These are phyloP conservation scores for Claviceps digitariae DNA, from an alignment of 2,329 filamentous ascomycete genomes.

Conservation along the genomic window DNA sequence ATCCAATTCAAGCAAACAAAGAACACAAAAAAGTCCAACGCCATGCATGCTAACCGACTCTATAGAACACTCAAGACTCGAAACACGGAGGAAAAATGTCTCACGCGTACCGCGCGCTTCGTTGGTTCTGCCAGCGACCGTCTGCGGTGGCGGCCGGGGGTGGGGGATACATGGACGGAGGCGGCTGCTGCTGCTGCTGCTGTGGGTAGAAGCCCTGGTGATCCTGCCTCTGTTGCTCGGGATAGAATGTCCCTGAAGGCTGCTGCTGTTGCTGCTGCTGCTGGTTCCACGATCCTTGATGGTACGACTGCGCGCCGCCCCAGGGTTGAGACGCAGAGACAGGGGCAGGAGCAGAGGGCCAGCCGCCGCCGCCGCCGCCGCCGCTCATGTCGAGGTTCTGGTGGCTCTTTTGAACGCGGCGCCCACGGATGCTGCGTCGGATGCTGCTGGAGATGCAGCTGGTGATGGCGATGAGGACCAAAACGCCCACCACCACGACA, in stretches of 20 bases:
- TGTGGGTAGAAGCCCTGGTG: not conserved
- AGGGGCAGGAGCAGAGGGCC: no score
- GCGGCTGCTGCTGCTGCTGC: not conserved
- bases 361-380: not conserved
- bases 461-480: conserved; percentile 56
- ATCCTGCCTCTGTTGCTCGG: no score
- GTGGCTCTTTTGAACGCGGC: not conserved
- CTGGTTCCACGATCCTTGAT: conserved; percentile 3
- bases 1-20: no score
- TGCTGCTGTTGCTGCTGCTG: conserved; percentile 8
- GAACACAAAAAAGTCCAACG: not conserved
- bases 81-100: not conserved
- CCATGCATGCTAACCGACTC: not conserved
- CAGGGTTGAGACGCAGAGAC: not conserved
- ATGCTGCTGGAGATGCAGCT: conserved; percentile 48
- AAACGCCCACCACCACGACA: conserved; percentile 50
- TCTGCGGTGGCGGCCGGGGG: not conserved
- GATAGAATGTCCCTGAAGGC: no score
- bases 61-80: not conserved
- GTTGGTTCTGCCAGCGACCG: not conserved
- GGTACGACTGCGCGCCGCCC: not conserved
- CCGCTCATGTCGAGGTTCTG: not conserved
- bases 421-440: conserved; percentile 7
- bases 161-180: not conserved
- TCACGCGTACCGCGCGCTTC: conserved; percentile 1